Base-by-base conservation (phyloP, 805 yeast species). In the Danielozyma ontarioensis region DNA sequence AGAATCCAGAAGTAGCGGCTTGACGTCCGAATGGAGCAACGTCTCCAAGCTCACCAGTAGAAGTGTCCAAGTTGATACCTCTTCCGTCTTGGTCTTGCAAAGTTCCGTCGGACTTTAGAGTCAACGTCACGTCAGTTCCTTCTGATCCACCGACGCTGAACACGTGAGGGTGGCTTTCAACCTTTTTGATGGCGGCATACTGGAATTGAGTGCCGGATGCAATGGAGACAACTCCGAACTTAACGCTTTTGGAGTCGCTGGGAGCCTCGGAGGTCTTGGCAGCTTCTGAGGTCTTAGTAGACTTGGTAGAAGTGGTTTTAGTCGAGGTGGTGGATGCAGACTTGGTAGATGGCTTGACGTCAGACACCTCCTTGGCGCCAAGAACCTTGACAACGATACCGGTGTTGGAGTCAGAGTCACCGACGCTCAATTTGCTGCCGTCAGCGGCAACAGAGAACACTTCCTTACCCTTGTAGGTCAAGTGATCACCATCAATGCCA, bases 1-100 rank as follows among this genome's bases (percentile, higher is more conserved):
- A 44, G 47, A 67, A 73, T 3, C 70, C 65, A 14, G 57, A 37
- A 18, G 68, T 51, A 29, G 68, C 58, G 13, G 48, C 49, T 38
- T 51, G 45, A 19, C 53, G 38, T 27, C 62, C 62, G 36, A 45
- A 53, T 13, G 63, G 62, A 26, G 50, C 55, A 33, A 55, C 59
- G 17, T 46, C 41, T 17, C 65, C 64, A 29, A 59, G 42, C 33
- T 57, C 64, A 16, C 65, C 65, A 15, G 59, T 52, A 31, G 32
- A 32, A 13, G 48, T 35, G 44, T 57, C 55, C 41, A 55, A 45
- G 37, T 46, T 48, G 32, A 59, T 41, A 16, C 57, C 60, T 30
- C 43, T 40, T 11, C 58, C 57, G 34, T 50, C 53, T 37, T 51
- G 60, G 44, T 59, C 64, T 15, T 40, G 50, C 47, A 59, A 50